A percentile compares a stretch with the other conserved stretches of the same genome.
Evolutionary conservation across 495 filamentous ascomycete species (phyloP).

Genomic region (Aspergillus olivimuriae): DNA sequence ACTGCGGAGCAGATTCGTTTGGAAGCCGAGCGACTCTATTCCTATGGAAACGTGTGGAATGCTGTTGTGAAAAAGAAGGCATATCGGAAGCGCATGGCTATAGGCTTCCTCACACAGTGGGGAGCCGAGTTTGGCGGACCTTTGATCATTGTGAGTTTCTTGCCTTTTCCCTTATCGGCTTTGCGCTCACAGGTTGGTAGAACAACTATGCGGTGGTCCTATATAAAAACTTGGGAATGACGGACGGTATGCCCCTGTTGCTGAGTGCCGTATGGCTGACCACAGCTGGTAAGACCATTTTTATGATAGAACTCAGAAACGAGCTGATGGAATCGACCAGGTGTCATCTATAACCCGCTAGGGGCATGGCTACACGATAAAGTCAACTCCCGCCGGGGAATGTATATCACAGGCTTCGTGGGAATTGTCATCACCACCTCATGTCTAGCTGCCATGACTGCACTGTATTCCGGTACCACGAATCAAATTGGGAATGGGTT

Average conservation of each 20-base stretch:
- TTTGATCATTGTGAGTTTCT: constrained; percentile 27
- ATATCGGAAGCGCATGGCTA: constrained; percentile 37
- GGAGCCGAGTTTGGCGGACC: constrained; percentile 34
- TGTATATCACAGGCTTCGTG: constrained; percentile 38
- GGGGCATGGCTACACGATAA: constrained; percentile 42
- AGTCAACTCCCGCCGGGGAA: constrained; percentile 38
- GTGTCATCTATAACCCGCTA: constrained; percentile 40
- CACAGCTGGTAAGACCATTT: constrained; percentile 25
- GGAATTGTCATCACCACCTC: constrained; percentile 33
- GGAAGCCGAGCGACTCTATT: constrained; percentile 24
- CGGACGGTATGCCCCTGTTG: constrained; percentile 39
- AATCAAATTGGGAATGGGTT: constrained; percentile 41
- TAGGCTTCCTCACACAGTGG: constrained; percentile 37
- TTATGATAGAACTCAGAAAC: background rate
- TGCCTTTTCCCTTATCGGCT: background rate
- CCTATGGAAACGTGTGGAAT: constrained; percentile 24
- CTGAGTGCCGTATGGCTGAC: constrained; percentile 44
- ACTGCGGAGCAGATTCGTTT: constrained; percentile 32
- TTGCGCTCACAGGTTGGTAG: constrained; percentile 6
- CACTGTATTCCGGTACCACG: constrained; percentile 34
- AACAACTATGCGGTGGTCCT: constrained; percentile 46
- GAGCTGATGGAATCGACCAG: constrained; percentile 14
- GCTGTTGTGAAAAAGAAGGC: constrained; percentile 34
- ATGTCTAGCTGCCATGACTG: constrained; percentile 36
- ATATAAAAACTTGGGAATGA: constrained; percentile 41